Base-by-base conservation (phyloP, 2,329 filamentous ascomycete genomes). In the Rutstroemia sp. region DNA sequence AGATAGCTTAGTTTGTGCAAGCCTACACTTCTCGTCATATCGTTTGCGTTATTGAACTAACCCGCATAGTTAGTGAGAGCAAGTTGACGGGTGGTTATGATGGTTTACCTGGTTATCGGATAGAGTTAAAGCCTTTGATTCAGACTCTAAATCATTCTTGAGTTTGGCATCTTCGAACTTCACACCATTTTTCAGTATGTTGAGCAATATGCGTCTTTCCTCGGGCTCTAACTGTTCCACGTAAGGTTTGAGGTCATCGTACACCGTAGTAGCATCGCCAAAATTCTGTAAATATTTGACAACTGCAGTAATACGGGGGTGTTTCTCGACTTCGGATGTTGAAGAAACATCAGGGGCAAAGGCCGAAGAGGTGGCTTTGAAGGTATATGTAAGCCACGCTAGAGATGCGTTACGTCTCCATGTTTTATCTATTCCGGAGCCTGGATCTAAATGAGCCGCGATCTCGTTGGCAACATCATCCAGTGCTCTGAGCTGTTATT, bases 361-460 rank as follows among this genome's bases (percentile, higher is more conserved):
- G n/a, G 54, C 16, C 4, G 37, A 49, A 30, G 37, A 42, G 30
- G 25, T 48, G 23, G 16, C 57, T 39, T 62, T 60, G 42, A 68
- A 67, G 18, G 58, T 54, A 30, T 65, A 52, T 18, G 60, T 65
- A 4, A 68, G 59, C 58, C 54, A 60, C 9, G 69, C 67, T 8
- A 71, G 55, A 39, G 66, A 67, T 5, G 68, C 69, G 59, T 70
- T 71, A 59, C 69, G 61, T 57, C 62, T 63, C 63, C 65, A 70
- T 23, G 64, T 68, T 44, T 71, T 71, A 48, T 70, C 68, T 41
- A 69, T 61, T 16, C 63, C 62, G 34, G 63, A 67, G 14, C 49
- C 49, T 41, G 63, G 63, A 38, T 67, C 63, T 39, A 69, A 50
- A 57, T 71, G 67, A 19, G 66, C 62, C 58, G 69, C 59, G 7